phyloP scores from a whole-genome alignment of 768 basidiomycete species.

The Mycena galopus region DNA sequence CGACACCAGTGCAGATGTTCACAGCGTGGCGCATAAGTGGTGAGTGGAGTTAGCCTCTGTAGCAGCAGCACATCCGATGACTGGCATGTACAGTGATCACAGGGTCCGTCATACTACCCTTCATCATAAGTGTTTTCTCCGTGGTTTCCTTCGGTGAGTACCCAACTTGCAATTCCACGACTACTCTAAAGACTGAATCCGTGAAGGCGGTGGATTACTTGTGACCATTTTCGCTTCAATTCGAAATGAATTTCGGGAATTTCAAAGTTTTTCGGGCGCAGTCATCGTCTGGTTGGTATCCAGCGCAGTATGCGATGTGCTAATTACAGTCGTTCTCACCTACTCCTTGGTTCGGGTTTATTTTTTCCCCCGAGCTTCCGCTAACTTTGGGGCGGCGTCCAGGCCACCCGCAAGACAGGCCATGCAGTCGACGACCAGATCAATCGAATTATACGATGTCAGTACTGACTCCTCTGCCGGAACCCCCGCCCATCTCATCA shows the following conservation, averaged over 20 bases:
- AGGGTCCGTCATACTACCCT: conserved; percentile 9
- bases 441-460: conserved; percentile 50
- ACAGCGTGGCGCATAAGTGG: conserved; percentile 33
- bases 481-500: neutral
- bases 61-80: neutral
- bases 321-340: conserved; percentile 40
- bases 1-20: conserved; percentile 26
- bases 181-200: too few species aligned
- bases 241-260: conserved; percentile 33
- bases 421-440: conserved; percentile 53
- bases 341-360: conserved; percentile 36
- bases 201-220: conserved; percentile 23
- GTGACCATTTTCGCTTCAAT: conserved; percentile 20
- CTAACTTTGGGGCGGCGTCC: neutral
- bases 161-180: neutral
- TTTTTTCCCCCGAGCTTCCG: neutral
- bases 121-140: conserved; percentile 20
- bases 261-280: conserved; percentile 34
- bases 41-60: neutral
- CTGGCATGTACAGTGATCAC: conserved; percentile 22
- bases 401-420: conserved; percentile 52
- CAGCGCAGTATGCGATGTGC: conserved; percentile 39
- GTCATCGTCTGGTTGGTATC: conserved; percentile 41
- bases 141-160: conserved; percentile 20
- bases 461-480: neutral